Conservation (phyloP, 768 basidiomycete species). For the Podaxis sp. region DNA sequence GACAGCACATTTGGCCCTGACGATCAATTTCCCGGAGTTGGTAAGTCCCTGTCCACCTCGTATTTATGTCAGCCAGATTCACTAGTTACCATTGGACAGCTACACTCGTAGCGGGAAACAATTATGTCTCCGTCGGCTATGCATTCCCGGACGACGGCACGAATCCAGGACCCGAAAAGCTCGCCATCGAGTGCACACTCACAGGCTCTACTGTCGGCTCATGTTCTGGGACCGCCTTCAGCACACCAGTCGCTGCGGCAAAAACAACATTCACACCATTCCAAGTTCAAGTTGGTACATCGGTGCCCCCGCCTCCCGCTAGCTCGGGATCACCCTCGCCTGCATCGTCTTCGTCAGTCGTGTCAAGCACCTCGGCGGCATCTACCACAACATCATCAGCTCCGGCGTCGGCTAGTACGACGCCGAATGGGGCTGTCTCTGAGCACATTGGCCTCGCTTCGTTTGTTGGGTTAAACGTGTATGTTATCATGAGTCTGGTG, state of each 20-base stretch:
- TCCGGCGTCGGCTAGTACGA: background rate
- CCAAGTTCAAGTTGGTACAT: background rate
- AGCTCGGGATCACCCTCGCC: background rate
- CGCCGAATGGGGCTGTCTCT: background rate
- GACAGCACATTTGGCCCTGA: background rate
- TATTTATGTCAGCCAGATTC: background rate
- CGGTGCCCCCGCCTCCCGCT: background rate
- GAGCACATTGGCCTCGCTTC: background rate
- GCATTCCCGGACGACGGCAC: background rate
- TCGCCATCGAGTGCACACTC: background rate
- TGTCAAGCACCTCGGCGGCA: background rate
- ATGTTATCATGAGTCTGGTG: background rate
- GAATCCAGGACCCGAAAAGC: background rate
- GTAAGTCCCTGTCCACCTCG: background rate
- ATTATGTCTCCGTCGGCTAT: background rate
- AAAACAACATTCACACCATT: conserved; percentile 1
- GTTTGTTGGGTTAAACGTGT: background rate
- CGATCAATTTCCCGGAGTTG: conserved; percentile 1
- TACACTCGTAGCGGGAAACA: background rate
- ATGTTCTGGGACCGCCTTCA: background rate
- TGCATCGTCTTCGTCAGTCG: background rate
- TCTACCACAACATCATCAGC: background rate
- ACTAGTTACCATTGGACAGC: background rate
- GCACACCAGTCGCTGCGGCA: background rate
- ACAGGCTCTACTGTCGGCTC: background rate